Evolutionary conservation across 768 basidiomycete genomes (phyloP).

Genomic region (Gymnopilus dilepis): DNA sequence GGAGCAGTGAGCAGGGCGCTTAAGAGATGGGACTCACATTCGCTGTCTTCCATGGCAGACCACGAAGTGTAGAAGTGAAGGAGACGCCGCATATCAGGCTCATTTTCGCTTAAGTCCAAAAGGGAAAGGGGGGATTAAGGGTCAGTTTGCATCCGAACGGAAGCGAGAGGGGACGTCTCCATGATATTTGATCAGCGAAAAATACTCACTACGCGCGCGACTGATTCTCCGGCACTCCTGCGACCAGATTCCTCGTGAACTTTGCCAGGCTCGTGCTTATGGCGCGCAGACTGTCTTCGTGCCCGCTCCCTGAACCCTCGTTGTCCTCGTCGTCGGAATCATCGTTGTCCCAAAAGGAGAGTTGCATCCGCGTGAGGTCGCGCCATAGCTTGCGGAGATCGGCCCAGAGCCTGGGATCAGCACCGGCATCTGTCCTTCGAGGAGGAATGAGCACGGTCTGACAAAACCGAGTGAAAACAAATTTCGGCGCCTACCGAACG

Average conservation of each 20-base stretch:
- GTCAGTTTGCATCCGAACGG: constrained; percentile 6
- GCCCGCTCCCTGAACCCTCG: constrained; percentile 21
- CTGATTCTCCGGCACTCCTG: constrained; percentile 78
- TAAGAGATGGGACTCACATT: constrained; percentile 54
- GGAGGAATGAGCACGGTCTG: neutral
- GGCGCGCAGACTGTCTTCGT: constrained; percentile 39
- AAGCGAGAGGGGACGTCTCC: neutral
- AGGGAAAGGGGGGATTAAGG: constrained; percentile 11
- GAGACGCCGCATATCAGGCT: constrained; percentile 69
- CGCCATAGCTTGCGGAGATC: constrained; percentile 62
- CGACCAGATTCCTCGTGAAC: constrained; percentile 86
- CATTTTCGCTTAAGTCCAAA: constrained; percentile 58
- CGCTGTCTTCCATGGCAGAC: constrained; percentile 63
- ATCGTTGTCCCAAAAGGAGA: constrained; percentile 57
- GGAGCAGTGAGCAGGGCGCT: constrained; percentile 5
- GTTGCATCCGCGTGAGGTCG: constrained; percentile 49
- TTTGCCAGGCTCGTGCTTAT: constrained; percentile 64
- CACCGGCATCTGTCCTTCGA: constrained; percentile 39
- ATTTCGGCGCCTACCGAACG: constrained; percentile 38
- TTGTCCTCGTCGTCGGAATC: constrained; percentile 47
- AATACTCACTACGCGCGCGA: constrained; percentile 68
- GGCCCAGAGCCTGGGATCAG: constrained; percentile 57
- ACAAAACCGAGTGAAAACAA: neutral
- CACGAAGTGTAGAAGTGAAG: constrained; percentile 81
- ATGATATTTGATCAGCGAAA: constrained; percentile 11